A percentile compares a stretch with the other conserved stretches of the same genome.
phyloP scores from a whole-genome alignment of 2,329 filamentous ascomycete species.

The Karstenula rhodostoma region DNA sequence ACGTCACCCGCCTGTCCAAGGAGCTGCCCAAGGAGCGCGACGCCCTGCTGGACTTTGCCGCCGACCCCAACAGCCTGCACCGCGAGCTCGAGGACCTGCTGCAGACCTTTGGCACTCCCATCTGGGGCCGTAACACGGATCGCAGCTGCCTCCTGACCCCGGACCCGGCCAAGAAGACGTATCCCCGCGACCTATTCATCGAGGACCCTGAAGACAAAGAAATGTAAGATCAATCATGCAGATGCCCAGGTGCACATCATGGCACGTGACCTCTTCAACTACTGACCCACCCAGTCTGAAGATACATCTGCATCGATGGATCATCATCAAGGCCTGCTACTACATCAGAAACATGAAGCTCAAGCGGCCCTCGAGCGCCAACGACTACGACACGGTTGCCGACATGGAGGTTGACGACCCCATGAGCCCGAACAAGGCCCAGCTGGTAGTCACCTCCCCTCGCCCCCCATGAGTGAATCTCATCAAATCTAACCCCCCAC shows the following conservation, averaged over 20 bases:
- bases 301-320: conserved; percentile 49
- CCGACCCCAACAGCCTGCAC: conserved; percentile 41
- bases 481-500: conserved; percentile 24
- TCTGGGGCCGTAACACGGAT: conserved; percentile 46
- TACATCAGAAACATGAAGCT: conserved; percentile 50
- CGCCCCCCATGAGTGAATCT: background rate
- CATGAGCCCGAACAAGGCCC: conserved; percentile 23
- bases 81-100: conserved; percentile 45
- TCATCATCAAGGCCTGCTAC: conserved; percentile 51
- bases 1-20: conserved; percentile 46
- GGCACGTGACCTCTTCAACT: background rate
- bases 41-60: conserved; percentile 47
- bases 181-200: conserved; percentile 43
- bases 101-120: conserved; percentile 40
- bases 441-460: conserved; percentile 20
- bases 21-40: conserved; percentile 49
- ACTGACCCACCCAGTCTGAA: conserved; percentile 38
- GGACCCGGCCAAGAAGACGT: conserved; percentile 45
- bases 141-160: conserved; percentile 43
- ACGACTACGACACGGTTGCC: conserved; percentile 41
- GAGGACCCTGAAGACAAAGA: conserved; percentile 44
- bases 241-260: background rate
- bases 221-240: conserved; percentile 32
- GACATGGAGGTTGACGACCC: conserved; percentile 39
- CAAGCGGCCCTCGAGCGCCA: conserved; percentile 41